Evolutionary conservation across 352 stramenopile species (phyloP), one percentile per base, ranked within the genome.

Genomic region (Nothophytophthora sp.): DNA sequence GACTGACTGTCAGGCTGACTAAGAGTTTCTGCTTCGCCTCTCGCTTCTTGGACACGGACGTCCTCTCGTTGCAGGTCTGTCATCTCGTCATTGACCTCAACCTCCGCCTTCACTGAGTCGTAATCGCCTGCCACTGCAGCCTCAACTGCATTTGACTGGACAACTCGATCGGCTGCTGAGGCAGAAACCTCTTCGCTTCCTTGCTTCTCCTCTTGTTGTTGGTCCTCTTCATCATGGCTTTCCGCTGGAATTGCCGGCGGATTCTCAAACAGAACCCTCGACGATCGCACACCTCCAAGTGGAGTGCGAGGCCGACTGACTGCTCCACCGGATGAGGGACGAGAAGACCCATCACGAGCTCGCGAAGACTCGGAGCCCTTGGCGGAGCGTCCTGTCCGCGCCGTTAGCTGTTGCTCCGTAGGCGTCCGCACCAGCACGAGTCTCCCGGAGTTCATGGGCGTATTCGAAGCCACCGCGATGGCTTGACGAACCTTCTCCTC

Each of bases 401-500:
- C 23, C 15, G 19, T 38, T 5, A 68, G 44, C 10, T 65, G 63
- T 15, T 62, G 37, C 23, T 72, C 46, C 9, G 67, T 78, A 2
- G 73, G 70, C 23, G 68, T 73, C 5, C 49, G 62, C 33, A 83
- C 65, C 15, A 77, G 63, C 15, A 77, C n/a, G 10, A 77, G 53
- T 3, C 66, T 75, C 39, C 73, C 72, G 0, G 73, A 81, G 0
- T 60, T 53, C 12, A 85, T 55, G 0, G 70, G 70, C 0, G 65
- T 78, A 38, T 76, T 81, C 29, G 65, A 74, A 19, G 66, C 60
- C 0, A 50, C 48, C 12, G 77, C 68, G 30, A 87, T 73, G 20
- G 73, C 76, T 30, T 63, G 73, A 23, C 66, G 55, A 28, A 81
- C 66, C 39, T 83, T 81, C 20, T 76, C 73, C 48, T 85, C 70